A percentile compares a stretch with the other conserved stretches of the same genome.
phyloP scores from a whole-genome alignment of 257 asterid species.

The Nicotiana otophora region DNA sequence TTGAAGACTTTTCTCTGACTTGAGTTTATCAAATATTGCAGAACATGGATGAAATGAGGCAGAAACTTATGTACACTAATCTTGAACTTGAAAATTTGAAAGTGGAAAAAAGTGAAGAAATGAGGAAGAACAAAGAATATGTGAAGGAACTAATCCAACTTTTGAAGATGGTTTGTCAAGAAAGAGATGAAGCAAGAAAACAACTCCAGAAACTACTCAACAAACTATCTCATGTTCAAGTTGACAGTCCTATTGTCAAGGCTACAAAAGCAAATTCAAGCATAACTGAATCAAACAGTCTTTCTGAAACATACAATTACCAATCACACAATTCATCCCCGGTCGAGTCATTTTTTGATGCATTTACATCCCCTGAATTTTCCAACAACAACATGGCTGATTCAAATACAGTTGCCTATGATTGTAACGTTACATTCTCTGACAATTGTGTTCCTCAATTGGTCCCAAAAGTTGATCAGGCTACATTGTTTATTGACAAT shows the following conservation, averaged over 20 bases:
- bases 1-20: background rate
- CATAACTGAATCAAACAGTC: conserved; percentile 54
- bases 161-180: conserved; percentile 32
- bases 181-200: conserved; percentile 52
- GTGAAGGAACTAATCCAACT: conserved; percentile 31
- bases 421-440: background rate
- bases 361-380: conserved; percentile 50
- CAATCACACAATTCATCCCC: conserved; percentile 44
- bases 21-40: conserved; percentile 8
- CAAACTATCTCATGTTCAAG: conserved; percentile 7
- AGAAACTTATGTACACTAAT: conserved; percentile 40
- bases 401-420: conserved; percentile 13
- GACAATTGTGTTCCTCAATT: background rate
- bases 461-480: conserved; percentile 29
- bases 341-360: conserved; percentile 36
- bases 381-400: conserved; percentile 32
- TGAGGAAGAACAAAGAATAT: conserved; percentile 35
- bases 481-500: conserved; percentile 39
- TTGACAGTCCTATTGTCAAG: conserved; percentile 18
- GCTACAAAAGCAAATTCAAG: conserved; percentile 47
- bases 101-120: conserved; percentile 35
- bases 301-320: conserved; percentile 49
- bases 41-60: conserved; percentile 34
- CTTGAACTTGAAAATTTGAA: conserved; percentile 46
- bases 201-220: conserved; percentile 42